A percentile compares a stretch with the other conserved stretches of the same genome.
Evolutionary conservation across 73 alveolate genomes (phyloP).

Genomic region (Paraurostyla sp.): DNA sequence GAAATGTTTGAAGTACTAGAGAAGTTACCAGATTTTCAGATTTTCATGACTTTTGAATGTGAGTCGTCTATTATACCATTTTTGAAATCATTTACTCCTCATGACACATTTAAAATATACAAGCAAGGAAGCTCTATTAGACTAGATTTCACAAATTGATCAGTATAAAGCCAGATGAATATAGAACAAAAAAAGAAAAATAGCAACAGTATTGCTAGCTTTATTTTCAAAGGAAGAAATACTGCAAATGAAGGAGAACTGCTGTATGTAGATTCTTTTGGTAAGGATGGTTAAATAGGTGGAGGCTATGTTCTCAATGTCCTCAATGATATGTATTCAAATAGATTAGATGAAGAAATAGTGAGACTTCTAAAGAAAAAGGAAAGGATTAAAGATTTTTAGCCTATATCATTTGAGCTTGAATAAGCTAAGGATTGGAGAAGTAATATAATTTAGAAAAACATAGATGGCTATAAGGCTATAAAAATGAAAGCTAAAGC

Average conservation of each 20-base stretch:
- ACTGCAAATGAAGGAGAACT: constrained; percentile 29
- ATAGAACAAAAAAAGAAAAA: neutral
- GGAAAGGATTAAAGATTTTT: constrained; percentile 15
- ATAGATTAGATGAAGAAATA: constrained; percentile 28
- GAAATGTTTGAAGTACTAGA: constrained; percentile 42
- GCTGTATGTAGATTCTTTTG: neutral
- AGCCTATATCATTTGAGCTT: neutral
- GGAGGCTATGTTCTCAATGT: constrained; percentile 34
- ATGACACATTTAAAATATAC: constrained; percentile 23
- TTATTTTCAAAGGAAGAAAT: constrained; percentile 30
- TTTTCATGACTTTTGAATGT: constrained; percentile 44
- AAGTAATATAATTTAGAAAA: neutral
- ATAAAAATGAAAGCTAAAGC: constrained; percentile 45
- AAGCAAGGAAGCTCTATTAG: constrained; percentile 21
- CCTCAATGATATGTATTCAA: constrained; percentile 35
- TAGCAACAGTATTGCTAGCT: neutral
- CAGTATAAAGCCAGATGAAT: neutral
- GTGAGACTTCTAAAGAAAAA: constrained; percentile 23
- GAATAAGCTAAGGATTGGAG: constrained; percentile 35
- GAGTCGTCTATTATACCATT: constrained; percentile 38
- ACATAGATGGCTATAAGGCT: constrained; percentile 11
- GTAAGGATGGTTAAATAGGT: neutral
- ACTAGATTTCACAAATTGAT: constrained; percentile 9
- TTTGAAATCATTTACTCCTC: constrained; percentile 40
- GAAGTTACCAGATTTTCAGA: constrained; percentile 9